Conservation (phyloP, 306 rosid genomes). For the Fragaria vesca region DNA sequence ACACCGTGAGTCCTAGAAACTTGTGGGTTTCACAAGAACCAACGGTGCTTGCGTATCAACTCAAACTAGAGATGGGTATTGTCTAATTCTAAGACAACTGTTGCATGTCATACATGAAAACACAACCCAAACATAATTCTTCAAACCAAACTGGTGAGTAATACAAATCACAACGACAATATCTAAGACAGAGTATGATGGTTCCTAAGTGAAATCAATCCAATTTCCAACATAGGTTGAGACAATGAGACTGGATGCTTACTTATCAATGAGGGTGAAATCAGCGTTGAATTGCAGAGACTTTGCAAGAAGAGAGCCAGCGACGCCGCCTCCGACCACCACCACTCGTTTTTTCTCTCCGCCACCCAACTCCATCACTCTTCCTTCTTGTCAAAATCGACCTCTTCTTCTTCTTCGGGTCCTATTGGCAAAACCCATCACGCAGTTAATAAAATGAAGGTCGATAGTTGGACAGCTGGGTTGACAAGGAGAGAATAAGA, state of each 20-base stretch:
- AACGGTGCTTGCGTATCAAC: not conserved
- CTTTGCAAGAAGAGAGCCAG: slow-evolving; percentile 63
- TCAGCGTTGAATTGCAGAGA: slow-evolving; percentile 56
- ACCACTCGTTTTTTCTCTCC: slow-evolving; percentile 43
- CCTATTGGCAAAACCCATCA: not conserved
- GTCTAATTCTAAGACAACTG: not conserved
- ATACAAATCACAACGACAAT: not conserved
- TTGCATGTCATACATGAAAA: not conserved
- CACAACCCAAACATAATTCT: not conserved
- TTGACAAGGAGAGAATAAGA: not conserved
- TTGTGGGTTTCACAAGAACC: not conserved
- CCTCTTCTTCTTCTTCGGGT: slow-evolving; percentile 5
- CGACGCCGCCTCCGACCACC: slow-evolving; percentile 72
- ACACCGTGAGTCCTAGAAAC: not conserved
- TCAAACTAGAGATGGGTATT: not conserved
- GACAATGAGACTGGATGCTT: not conserved
- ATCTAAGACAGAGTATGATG: not conserved
- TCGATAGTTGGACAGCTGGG: not conserved
- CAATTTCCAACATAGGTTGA: not conserved
- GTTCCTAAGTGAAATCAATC: not conserved
- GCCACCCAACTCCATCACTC: slow-evolving; percentile 5
- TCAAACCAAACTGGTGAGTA: not conserved
- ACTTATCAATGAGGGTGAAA: slow-evolving; percentile 76
- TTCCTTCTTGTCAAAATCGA: slow-evolving; percentile 4
- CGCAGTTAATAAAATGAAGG: not conserved